Evolutionary conservation across 139 green algal genomes (phyloP).

Genomic region (Chlorella sp.): DNA sequence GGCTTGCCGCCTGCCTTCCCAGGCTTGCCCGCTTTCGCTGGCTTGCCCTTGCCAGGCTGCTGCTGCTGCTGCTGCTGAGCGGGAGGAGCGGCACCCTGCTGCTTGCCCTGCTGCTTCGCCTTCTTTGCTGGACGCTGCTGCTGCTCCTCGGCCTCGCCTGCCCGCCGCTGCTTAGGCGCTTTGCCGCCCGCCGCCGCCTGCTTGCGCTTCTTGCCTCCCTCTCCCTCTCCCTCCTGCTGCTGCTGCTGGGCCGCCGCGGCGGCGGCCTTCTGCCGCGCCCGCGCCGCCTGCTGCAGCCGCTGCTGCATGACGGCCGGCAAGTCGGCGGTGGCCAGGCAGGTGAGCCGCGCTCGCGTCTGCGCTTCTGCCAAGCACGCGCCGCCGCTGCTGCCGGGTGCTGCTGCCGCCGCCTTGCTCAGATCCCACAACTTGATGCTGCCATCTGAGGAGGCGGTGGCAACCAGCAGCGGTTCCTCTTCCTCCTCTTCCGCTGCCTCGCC

Average conservation of each 20-base stretch:
- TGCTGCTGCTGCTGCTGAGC: background rate
- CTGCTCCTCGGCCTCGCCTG: background rate
- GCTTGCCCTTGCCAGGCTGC: constrained; percentile 7
- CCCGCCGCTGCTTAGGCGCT: background rate
- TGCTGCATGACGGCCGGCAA: constrained; percentile 9
- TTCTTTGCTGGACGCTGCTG: background rate
- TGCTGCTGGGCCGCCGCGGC: background rate
- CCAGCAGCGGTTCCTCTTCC: background rate
- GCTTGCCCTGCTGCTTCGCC: background rate
- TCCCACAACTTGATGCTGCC: constrained; percentile 79
- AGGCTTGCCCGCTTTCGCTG: background rate
- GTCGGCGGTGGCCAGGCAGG: constrained; percentile 30
- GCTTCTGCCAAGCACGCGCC: constrained; percentile 23
- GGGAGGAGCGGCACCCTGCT: background rate
- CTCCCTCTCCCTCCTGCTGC: constrained; percentile 5
- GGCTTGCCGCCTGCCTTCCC: background rate
- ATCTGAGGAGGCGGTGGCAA: constrained; percentile 68
- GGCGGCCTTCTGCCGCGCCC: constrained; percentile 1
- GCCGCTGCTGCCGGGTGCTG: background rate
- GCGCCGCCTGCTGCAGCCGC: constrained; percentile 8
- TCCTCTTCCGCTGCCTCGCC: background rate
- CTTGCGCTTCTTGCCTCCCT: background rate
- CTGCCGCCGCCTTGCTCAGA: constrained; percentile 11
- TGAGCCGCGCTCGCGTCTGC: constrained; percentile 42
- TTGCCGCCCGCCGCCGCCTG: background rate